These are phyloP conservation scores for Letharia columbiana DNA, from an alignment of 495 filamentous ascomycete genomes.

Conservation along the genomic window DNA sequence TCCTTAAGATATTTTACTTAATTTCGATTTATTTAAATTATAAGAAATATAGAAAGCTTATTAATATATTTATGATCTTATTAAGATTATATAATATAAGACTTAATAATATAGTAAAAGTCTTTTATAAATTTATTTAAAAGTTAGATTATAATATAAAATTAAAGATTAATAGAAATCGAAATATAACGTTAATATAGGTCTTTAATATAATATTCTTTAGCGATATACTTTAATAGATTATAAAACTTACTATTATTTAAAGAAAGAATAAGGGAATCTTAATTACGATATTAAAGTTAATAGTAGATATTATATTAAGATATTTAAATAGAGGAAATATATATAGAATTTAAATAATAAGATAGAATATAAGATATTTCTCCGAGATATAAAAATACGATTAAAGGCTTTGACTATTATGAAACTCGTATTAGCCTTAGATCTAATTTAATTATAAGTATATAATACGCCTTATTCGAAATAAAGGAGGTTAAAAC, in stretches of 20 bases:
- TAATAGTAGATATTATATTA: background rate
- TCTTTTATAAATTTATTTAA: slow-evolving; percentile 12
- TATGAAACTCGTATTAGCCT: background rate
- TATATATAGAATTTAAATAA: background rate
- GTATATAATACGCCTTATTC: slow-evolving; percentile 13
- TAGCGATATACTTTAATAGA: slow-evolving; percentile 9
- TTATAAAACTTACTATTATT: slow-evolving; percentile 10
- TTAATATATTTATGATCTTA: slow-evolving; percentile 1
- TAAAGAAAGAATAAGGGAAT: background rate
- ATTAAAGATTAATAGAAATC: slow-evolving; percentile 10
- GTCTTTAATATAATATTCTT: slow-evolving; percentile 4
- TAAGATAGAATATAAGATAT: background rate
- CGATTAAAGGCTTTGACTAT: slow-evolving; percentile 1
- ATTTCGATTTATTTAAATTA: slow-evolving; percentile 12
- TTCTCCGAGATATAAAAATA: background rate
- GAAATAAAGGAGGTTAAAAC: background rate
- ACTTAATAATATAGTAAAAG: slow-evolving; percentile 14
- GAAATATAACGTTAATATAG: slow-evolving; percentile 1
- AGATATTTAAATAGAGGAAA: background rate
- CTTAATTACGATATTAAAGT: slow-evolving; percentile 5
- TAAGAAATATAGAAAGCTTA: slow-evolving; percentile 10
- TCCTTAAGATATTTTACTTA: slow-evolving; percentile 10
- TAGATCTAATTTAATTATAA: slow-evolving; percentile 6
- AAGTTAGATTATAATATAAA: slow-evolving; percentile 3
- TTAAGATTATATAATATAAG: slow-evolving; percentile 10